Evolutionary conservation across 345 rosid species (phyloP), one percentile per base, ranked within the genome.

Genomic region (Salix purpurea): DNA sequence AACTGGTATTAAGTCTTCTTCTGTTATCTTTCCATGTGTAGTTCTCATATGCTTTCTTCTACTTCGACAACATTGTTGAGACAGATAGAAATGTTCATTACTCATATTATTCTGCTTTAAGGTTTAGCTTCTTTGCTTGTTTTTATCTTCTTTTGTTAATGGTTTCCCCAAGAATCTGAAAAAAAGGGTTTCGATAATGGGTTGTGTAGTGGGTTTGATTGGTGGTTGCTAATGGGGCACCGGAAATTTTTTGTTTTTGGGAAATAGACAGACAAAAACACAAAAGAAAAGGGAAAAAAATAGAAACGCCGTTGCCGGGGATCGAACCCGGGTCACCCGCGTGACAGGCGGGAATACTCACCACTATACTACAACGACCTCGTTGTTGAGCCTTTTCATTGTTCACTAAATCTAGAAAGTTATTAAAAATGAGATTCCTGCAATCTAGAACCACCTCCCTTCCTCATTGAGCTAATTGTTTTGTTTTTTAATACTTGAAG

Each of bases 261-360:
- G 24, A 21, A 1, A 7, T 8, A 10, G 61, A 23, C 61, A 7
- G 60, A 18, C n/a, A 54, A 54, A 54, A 1, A 54, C 23, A 21
- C 44, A 40, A 10, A 10, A 10, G 12, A 10, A 40, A 40, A 10
- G 44, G 13, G 0, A 0, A 40, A 10, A 40, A 40, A 40, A 40
- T 0, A 12, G 13, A 40, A 30, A 23, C 94, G 88, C 92, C 92
- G 90, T 84, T 90, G 94, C 94, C 91, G 93, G 96, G 90, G 91
- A 90, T 91, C 97, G 97, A 92, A 90, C 95, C 90, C 92, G 91
- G 94, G 94, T 89, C 94, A 75, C 90, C 92, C 92, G 89, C 87
- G 95, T 93, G 97, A 91, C 92, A 89, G 95, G 89, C 93, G 86
- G 90, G 87, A 87, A 90, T 89, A 89, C 92, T 88, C 5, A 91